Evolutionary conservation across 2,329 filamentous ascomycete genomes (phyloP), one percentile per base, ranked within the genome.

Genomic region (Neonectria neomacrospora): DNA sequence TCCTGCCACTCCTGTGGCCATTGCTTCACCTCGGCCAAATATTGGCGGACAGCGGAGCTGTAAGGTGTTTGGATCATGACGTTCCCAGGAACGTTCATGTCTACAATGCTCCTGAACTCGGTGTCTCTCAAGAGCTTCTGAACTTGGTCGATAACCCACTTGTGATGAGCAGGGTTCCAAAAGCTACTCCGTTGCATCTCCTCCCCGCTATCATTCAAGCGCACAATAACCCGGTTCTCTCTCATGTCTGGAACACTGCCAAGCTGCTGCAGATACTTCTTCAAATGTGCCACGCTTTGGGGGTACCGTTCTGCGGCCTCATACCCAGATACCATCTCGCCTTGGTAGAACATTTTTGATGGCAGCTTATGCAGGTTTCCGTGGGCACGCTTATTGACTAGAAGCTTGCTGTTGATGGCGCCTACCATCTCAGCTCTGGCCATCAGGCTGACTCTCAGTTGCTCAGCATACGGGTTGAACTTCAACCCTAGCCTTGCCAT

Each of bases 61-160:
- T 84, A 84, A 0, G 82, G 82, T 0, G 81, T 78, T 11, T 82
- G 74, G 2, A 84, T 77, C 59, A 85, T 74, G n/a, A 85, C 77
- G 0, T 72, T 77, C 0, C 81, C 81, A 0, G 72, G 71, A 12
- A 66, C 48, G 1, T 48, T 54, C 0, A 57, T 22, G 3, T 73
- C 65, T 1, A 73, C 70, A 0, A 78, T 63, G 11, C 73, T 76
- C 4, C 63, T 63, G 45, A 84, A 83, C 0, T 69, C 14, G 0
- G 63, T 16, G 52, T 80, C 75, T 3, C 57, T 34, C 3, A 82
- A 58, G 0, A 82, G 70, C 28, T 72, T 67, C 10, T 67, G 53
- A 0, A 77, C 76, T 9, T 77, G 73, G 1, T 65, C 39, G 32
- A 81, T 70, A 0, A 81, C 71, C 76, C 80, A 83, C 0, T 63